phyloP scores from a whole-genome alignment of 108 stramenopile species.

The Nitzschia sp. region DNA sequence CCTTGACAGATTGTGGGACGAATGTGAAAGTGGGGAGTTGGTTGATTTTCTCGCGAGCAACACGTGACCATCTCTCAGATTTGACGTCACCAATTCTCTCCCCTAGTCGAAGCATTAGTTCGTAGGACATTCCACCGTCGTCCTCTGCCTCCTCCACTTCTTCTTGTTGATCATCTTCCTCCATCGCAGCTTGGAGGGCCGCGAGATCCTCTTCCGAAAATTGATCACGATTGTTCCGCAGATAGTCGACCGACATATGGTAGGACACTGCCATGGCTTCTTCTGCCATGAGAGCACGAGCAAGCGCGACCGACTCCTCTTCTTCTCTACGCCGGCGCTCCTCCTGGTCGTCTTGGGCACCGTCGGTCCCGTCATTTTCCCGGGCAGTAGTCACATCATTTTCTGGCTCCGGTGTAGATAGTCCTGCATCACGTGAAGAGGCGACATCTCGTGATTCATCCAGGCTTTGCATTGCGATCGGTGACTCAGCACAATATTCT shows the following conservation, averaged over 20 bases:
- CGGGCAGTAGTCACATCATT: too few relatives aligned
- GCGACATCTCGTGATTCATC: background rate
- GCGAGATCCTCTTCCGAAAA: slow-evolving; percentile 80
- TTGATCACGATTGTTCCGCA: slow-evolving; percentile 63
- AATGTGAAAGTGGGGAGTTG: slow-evolving; percentile 50
- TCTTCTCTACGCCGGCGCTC: slow-evolving; percentile 62
- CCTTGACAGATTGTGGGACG: slow-evolving; percentile 22
- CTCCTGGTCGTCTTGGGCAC: slow-evolving; percentile 29
- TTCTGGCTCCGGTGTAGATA: too few relatives aligned
- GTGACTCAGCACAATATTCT: too few relatives aligned
- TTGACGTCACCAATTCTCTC: slow-evolving; percentile 87
- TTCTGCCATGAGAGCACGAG: slow-evolving; percentile 87
- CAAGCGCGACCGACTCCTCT: slow-evolving; percentile 79
- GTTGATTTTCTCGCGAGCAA: slow-evolving; percentile 57
- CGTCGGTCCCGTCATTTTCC: background rate
- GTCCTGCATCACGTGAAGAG: too few relatives aligned
- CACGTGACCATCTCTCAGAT: slow-evolving; percentile 76
- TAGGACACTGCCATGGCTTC: slow-evolving; percentile 85
- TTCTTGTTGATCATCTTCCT: slow-evolving; percentile 50
- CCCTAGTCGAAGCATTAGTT: slow-evolving; percentile 68
- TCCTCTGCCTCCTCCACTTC: slow-evolving; percentile 37
- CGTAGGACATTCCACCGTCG: slow-evolving; percentile 54
- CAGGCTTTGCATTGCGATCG: background rate
- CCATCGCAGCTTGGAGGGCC: slow-evolving; percentile 77
- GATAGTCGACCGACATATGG: slow-evolving; percentile 47